Percentiles rank a stretch among this genome's conserved stretches.
Evolutionary conservation across 108 stramenopile species (phyloP).

Genomic region (Cyclostephanos tholiformis): DNA sequence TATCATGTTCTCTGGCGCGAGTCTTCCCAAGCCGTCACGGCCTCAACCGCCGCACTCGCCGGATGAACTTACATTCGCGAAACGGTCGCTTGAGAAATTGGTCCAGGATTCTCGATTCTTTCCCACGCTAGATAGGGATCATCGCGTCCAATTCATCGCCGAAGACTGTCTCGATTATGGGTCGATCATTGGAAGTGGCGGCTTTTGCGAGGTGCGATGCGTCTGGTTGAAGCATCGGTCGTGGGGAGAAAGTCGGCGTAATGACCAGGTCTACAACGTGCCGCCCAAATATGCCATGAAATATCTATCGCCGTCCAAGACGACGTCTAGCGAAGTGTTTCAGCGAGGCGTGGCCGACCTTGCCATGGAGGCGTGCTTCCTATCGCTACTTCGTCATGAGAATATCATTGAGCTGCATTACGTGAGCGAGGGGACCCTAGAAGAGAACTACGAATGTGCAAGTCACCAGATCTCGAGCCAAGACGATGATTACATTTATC

Average conservation of each 20-base stretch:
- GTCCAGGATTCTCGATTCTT: constrained; percentile 18
- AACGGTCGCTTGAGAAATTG: constrained; percentile 11
- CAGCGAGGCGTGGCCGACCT: constrained; percentile 44
- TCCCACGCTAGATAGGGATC: neutral
- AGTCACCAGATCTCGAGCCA: neutral
- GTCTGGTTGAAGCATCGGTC: neutral
- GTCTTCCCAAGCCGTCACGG: neutral
- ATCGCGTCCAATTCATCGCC: constrained; percentile 8
- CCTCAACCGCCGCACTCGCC: constrained; percentile 21
- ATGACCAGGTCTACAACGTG: neutral
- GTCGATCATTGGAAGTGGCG: constrained; percentile 15
- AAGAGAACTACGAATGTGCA: constrained; percentile 27
- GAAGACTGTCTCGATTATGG: constrained; percentile 8
- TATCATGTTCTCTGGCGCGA: neutral
- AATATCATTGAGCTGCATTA: constrained; percentile 30
- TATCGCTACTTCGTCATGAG: constrained; percentile 17
- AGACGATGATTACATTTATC: constrained; percentile 12
- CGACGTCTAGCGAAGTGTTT: constrained; percentile 13
- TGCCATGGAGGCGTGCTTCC: constrained; percentile 37
- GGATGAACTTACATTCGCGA: constrained; percentile 18
- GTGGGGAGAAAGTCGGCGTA: neutral
- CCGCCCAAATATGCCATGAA: constrained; percentile 16
- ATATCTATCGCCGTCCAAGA: constrained; percentile 18
- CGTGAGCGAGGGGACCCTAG: constrained; percentile 27
- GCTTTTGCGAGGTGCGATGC: constrained; percentile 24